Conservation (phyloP, 208 protist genomes). For the Crithidia fasciculata region DNA sequence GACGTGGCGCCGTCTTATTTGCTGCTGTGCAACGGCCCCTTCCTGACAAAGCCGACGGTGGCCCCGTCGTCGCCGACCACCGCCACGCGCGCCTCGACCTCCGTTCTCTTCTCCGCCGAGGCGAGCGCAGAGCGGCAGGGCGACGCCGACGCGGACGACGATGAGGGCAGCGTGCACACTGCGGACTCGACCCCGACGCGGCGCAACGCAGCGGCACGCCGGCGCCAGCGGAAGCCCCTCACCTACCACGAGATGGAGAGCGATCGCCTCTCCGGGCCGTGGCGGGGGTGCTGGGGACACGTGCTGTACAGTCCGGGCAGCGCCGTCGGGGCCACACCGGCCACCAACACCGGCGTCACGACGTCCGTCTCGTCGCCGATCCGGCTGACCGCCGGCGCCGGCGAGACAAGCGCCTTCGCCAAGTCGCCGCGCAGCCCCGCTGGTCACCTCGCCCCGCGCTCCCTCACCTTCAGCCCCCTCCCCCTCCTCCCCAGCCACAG, state of each 20-base stretch:
- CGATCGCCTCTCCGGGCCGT: constrained; percentile 30
- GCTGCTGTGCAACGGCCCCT: constrained; percentile 73
- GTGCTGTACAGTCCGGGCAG: constrained; percentile 16
- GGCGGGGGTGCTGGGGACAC: constrained; percentile 41
- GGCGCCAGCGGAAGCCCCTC: constrained; percentile 12
- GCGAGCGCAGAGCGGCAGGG: background rate
- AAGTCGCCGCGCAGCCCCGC: background rate
- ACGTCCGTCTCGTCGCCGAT: constrained; percentile 13
- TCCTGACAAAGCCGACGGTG: background rate
- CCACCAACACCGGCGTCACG: constrained; percentile 4
- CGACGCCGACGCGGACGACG: constrained; percentile 8
- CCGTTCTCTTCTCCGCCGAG: background rate
- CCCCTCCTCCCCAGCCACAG: background rate
- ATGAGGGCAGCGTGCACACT: constrained; percentile 9
- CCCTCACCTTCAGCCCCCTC: background rate
- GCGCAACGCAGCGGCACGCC: constrained; percentile 2
- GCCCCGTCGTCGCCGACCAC: constrained; percentile 1
- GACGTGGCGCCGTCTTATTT: constrained; percentile 16
- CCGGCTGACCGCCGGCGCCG: background rate
- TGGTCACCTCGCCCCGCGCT: background rate
- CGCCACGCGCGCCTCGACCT: background rate
- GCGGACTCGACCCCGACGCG: background rate
- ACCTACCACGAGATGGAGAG: constrained; percentile 8
- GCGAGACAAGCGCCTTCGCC: background rate
- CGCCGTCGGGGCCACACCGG: background rate